Evolutionary conservation across 352 stramenopile genomes (phyloP).

Genomic region (Globisporangium alternatum): DNA sequence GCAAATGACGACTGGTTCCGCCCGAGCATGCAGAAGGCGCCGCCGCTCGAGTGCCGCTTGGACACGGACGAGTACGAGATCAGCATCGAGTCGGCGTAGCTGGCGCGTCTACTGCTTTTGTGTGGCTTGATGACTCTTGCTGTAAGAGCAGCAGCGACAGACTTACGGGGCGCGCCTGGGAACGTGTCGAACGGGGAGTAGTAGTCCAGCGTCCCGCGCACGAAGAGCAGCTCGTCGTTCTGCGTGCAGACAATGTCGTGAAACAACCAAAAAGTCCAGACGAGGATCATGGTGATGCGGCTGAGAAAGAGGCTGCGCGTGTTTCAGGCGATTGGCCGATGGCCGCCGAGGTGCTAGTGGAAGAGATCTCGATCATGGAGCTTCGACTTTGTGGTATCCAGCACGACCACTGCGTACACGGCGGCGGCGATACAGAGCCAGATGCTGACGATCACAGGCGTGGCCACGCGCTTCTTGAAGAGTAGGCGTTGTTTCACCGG

Average conservation of each 20-base stretch:
- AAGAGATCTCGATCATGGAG: constrained; percentile 27
- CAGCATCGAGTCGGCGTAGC: constrained; percentile 7
- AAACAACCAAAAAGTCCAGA: constrained; percentile 35
- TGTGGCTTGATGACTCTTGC: neutral
- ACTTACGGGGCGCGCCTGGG: constrained; percentile 15
- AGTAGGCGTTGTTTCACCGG: constrained; percentile 19
- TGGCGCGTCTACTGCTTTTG: constrained; percentile 1
- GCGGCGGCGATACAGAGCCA: constrained; percentile 23
- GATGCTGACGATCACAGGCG: constrained; percentile 22
- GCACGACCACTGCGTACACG: constrained; percentile 28
- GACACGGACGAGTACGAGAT: constrained; percentile 7
- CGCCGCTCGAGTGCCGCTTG: neutral
- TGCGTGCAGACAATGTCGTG: constrained; percentile 25
- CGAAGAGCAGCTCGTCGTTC: constrained; percentile 38
- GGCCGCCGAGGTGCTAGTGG: constrained; percentile 16
- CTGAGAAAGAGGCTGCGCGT: constrained; percentile 41
- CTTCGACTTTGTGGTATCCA: constrained; percentile 21
- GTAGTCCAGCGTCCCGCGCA: constrained; percentile 42
- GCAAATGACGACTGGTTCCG: neutral
- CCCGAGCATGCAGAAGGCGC: neutral
- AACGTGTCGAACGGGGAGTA: constrained; percentile 43
- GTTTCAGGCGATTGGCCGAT: constrained; percentile 20
- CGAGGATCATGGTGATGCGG: constrained; percentile 34
- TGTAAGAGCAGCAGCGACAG: constrained; percentile 1
- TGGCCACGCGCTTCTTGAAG: constrained; percentile 21